Conservation (phyloP, 2,329 filamentous ascomycete genomes). For the Cladophialophora yegresii region DNA sequence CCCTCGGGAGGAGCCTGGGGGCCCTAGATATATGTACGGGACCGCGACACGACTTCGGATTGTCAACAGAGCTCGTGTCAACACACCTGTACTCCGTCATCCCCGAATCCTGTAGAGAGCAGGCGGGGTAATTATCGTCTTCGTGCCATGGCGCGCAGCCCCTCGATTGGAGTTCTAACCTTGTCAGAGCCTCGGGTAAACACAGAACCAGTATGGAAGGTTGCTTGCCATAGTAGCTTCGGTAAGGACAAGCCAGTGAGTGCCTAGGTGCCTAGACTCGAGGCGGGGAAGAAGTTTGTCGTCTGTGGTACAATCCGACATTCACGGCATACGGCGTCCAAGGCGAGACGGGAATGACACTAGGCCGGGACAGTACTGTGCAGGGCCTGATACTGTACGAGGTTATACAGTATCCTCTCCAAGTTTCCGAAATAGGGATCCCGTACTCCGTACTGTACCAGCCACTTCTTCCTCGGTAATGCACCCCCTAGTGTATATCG, state of each 20-base stretch:
- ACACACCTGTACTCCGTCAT: not conserved
- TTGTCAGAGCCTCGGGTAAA: slow-evolving; percentile 11
- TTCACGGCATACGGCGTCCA: too few species aligned
- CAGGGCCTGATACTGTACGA: not conserved
- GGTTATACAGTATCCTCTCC: too few species aligned
- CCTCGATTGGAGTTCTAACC: not conserved
- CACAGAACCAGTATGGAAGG: not conserved
- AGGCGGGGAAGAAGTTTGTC: not conserved
- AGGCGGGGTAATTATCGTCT: slow-evolving; percentile 7
- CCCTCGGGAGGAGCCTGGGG: not conserved
- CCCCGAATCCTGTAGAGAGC: not conserved
- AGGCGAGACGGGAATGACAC: not conserved
- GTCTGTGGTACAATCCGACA: not conserved
- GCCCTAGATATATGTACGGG: not conserved
- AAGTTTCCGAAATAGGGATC: too few species aligned
- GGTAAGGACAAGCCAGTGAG: not conserved
- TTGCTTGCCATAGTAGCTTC: not conserved
- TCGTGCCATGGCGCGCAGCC: not conserved
- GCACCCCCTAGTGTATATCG: not conserved
- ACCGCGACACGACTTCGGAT: not conserved
- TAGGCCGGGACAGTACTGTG: slow-evolving; percentile 10
- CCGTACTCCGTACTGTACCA: too few species aligned
- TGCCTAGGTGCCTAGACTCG: not conserved
- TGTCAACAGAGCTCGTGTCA: not conserved
- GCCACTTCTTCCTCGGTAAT: not conserved